Evolutionary conservation across 306 rosid species (phyloP), one percentile per base, ranked within the genome.

Genomic region (Prunus dulcis): DNA sequence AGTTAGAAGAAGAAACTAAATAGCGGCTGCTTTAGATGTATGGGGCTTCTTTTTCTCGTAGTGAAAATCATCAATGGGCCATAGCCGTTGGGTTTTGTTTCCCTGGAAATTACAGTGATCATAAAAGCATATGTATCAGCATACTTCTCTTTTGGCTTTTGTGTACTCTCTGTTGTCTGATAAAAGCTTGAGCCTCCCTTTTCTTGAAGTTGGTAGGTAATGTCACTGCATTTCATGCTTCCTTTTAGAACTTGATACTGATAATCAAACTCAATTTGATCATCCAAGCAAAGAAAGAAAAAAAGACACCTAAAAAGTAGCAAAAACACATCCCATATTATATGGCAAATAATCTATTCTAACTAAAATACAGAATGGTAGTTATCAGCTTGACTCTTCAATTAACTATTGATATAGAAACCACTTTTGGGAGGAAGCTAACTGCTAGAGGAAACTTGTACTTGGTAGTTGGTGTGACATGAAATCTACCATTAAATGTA

Each of bases 31-130:
- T 64, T 75, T 51, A 45, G 72, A 25, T 7, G 41, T 4, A 22
- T 64, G 52, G 68, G 53, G 8, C 13, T 58, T 53, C 23, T 52
- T 58, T 71, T 57, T 51, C 19, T 56, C 6, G 6, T 3, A 10
- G 41, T 69, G 53, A 69, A 69, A 69, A 81, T 85, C 77, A 78
- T 57, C 25, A 76, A 18, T 75, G 82, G 81, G 84, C 63, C 87
- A 85, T 77, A 64, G 60, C 85, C 88, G 75, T 84, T 51, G 67
- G 65, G 81, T 69, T 81, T 69, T 83, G 89, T 82, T 80, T 66
- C 75, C 43, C 32, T 55, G 20, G 38, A 45, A 72, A 73, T 73
- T 66, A 75, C 34, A 69, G 34, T 70, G 19, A 15, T 19, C 51
- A 46, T 12, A 10, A 23, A 5, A 19, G 56, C 27, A 38, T 22